A percentile compares a stretch with the other conserved stretches of the same genome.
These are phyloP conservation scores for Endoconidiophora polonica DNA, from an alignment of 2,329 filamentous ascomycete genomes.

Conservation along the genomic window DNA sequence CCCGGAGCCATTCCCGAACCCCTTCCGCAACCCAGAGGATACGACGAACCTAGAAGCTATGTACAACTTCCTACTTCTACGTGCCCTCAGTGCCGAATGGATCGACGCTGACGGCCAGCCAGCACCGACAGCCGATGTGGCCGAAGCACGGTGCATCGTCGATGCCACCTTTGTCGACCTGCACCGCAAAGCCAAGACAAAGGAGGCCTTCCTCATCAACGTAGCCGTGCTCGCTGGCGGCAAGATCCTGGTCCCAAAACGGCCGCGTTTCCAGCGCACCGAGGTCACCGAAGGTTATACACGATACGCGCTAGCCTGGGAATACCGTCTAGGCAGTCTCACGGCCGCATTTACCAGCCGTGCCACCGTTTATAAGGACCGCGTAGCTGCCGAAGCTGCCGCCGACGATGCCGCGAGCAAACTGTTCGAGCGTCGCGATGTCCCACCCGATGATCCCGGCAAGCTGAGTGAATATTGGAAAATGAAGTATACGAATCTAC, in stretches of 20 bases:
- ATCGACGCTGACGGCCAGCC: constrained; percentile 28
- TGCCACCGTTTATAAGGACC: constrained; percentile 7
- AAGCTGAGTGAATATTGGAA: constrained; percentile 7
- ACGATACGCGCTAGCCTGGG: constrained; percentile 10
- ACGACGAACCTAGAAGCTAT: constrained; percentile 40
- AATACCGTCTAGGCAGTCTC: constrained; percentile 9
- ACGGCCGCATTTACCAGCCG: constrained; percentile 8
- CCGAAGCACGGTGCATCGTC: constrained; percentile 38
- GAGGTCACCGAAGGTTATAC: constrained; percentile 5
- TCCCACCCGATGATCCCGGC: background rate
- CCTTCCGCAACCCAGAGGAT: constrained; percentile 20
- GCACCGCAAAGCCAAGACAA: constrained; percentile 30
- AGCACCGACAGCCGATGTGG: constrained; percentile 27
- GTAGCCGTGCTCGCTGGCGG: constrained; percentile 40
- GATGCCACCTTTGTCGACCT: constrained; percentile 37
- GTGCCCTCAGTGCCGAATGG: constrained; percentile 35
- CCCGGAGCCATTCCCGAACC: constrained; percentile 12
- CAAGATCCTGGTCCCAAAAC: constrained; percentile 28
- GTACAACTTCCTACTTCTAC: constrained; percentile 36
- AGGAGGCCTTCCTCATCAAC: constrained; percentile 42
- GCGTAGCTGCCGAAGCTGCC: background rate
- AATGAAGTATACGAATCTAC: constrained; percentile 10
- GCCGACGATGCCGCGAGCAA: constrained; percentile 1
- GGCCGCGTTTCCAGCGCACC: constrained; percentile 8
- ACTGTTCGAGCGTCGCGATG: constrained; percentile 3